phyloP scores from a whole-genome alignment of 768 basidiomycete genomes.

The Leccinum fibrillosum region DNA sequence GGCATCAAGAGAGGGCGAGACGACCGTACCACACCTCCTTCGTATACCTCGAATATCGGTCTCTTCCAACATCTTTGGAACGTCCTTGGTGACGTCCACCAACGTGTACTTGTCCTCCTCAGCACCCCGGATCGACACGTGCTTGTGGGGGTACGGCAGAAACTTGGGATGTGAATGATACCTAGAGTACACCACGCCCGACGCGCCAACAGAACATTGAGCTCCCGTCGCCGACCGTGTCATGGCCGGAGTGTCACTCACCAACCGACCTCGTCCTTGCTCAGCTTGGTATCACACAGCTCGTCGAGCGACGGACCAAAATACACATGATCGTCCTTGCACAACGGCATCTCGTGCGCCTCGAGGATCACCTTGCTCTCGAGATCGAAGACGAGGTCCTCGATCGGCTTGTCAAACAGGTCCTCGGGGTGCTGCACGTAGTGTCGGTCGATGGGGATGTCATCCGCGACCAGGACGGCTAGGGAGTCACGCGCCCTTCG shows the following conservation, averaged over 20 bases:
- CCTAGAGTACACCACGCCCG: conserved; percentile 39
- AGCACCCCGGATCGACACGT: conserved; percentile 71
- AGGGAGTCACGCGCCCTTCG: conserved; percentile 78
- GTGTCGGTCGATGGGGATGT: conserved; percentile 68
- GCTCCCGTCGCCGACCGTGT: not conserved
- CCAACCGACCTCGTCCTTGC: conserved; percentile 80
- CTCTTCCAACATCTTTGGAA: conserved; percentile 62
- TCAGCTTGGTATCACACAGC: conserved; percentile 61
- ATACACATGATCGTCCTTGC: conserved; percentile 61
- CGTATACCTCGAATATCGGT: conserved; percentile 89
- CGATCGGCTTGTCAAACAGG: conserved; percentile 58
- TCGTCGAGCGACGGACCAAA: conserved; percentile 64
- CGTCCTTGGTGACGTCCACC: conserved; percentile 54
- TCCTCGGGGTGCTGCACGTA: conserved; percentile 59
- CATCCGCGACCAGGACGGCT: conserved; percentile 67
- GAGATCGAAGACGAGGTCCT: conserved; percentile 67
- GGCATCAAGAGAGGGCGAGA: not conserved
- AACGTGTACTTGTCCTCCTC: conserved; percentile 79
- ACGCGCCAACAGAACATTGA: not conserved
- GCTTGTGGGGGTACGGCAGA: conserved; percentile 65
- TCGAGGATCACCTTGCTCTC: conserved; percentile 75
- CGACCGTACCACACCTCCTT: conserved; percentile 72
- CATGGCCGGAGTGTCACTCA: conserved; percentile 19
- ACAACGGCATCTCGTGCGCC: conserved; percentile 85
- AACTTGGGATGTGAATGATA: conserved; percentile 80